Percentiles rank a stretch among this genome's conserved stretches.
These are phyloP conservation scores for Alternaria angustiovoidea DNA, from an alignment of 2,329 filamentous ascomycete genomes.

Conservation along the genomic window DNA sequence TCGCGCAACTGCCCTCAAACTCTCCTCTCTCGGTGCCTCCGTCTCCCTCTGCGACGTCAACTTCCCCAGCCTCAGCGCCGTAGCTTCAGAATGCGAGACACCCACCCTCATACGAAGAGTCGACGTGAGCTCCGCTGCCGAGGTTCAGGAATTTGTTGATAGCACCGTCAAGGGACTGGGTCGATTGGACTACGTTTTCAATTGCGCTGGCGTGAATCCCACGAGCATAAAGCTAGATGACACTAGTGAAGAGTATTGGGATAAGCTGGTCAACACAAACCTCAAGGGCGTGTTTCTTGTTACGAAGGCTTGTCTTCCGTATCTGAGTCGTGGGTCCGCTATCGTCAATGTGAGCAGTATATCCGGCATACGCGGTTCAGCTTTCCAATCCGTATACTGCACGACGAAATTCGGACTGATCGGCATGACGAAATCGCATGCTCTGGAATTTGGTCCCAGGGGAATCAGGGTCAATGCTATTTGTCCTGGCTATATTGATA, in stretches of 20 bases:
- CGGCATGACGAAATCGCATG: slow-evolving; percentile 45
- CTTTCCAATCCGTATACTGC: slow-evolving; percentile 45
- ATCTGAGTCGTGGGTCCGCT: slow-evolving; percentile 32
- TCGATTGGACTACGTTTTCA: slow-evolving; percentile 54
- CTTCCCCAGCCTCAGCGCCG: slow-evolving; percentile 51
- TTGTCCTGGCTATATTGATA: slow-evolving; percentile 56
- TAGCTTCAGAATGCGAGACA: slow-evolving; percentile 43
- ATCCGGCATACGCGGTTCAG: slow-evolving; percentile 33
- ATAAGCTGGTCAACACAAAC: slow-evolving; percentile 57
- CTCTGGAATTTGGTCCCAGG: slow-evolving; percentile 42
- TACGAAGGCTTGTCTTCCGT: slow-evolving; percentile 53
- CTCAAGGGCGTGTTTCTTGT: slow-evolving; percentile 57
- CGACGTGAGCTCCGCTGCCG: slow-evolving; percentile 56
- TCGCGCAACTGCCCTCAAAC: slow-evolving; percentile 56
- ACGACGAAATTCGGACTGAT: slow-evolving; percentile 48
- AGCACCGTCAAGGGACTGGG: slow-evolving; percentile 47
- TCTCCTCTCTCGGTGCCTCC: slow-evolving; percentile 56
- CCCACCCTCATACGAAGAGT: slow-evolving; percentile 46
- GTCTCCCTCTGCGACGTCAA: slow-evolving; percentile 49
- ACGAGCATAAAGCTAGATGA: slow-evolving; percentile 52
- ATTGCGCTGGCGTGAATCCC: slow-evolving; percentile 60
- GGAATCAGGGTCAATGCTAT: slow-evolving; percentile 45
- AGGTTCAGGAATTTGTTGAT: slow-evolving; percentile 56
- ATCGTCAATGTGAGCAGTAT: slow-evolving; percentile 45
- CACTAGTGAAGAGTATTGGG: slow-evolving; percentile 58